These are phyloP conservation scores for Diaporthe sp. DNA, from an alignment of 2,329 filamentous ascomycete species.

Conservation along the genomic window DNA sequence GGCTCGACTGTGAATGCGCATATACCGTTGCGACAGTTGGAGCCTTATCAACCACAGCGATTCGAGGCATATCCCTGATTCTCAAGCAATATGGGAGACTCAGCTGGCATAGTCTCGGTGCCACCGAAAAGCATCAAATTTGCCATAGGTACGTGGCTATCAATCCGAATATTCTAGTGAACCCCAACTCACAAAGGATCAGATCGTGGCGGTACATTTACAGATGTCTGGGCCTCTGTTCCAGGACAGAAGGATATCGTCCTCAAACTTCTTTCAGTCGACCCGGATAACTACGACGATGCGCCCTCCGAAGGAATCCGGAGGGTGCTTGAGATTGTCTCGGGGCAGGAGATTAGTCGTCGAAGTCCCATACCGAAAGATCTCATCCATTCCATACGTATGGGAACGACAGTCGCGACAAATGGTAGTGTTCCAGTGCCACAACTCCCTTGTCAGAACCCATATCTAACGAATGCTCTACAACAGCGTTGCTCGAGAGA, in stretches of 20 bases:
- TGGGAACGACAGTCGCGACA: conserved; percentile 83
- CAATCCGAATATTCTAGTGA: neutral
- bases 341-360: conserved; percentile 66
- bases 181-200: neutral
- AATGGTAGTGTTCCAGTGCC: conserved; percentile 60
- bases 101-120: neutral
- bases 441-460: neutral
- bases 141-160: conserved; percentile 30
- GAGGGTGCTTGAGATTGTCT: conserved; percentile 73
- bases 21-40: neutral
- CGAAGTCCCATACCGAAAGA: conserved; percentile 47
- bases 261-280: conserved; percentile 81
- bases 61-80: neutral
- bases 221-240: conserved; percentile 39
- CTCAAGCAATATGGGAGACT: conserved; percentile 7
- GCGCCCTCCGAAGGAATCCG: conserved; percentile 80
- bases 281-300: conserved; percentile 79
- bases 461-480: neutral
- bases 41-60: neutral
- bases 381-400: conserved; percentile 70
- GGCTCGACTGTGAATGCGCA: neutral
- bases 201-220: conserved; percentile 41
- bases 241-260: conserved; percentile 28
- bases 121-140: conserved; percentile 37
- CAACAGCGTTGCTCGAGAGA: conserved; percentile 71